Base-by-base conservation (phyloP, 331 rosid species). In the Cydonia oblonga region DNA sequence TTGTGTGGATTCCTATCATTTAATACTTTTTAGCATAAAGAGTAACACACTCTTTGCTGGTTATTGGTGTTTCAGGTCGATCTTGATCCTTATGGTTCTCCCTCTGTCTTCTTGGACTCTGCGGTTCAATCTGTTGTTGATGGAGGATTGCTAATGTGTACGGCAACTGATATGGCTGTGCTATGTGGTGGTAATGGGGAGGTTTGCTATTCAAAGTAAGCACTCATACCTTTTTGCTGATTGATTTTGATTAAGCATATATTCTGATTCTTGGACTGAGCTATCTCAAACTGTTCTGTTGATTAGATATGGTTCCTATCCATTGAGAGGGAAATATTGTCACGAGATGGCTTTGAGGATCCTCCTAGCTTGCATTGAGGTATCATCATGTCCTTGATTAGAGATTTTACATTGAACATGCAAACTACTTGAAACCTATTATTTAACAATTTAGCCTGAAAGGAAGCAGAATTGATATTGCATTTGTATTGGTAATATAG, bases 301-400 rank as follows among this genome's bases (percentile, higher is more conserved):
- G 63, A 24, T 58, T 76, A 93, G 98, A 78, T 93, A 93, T 72
- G 98, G 98, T 75, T 93, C 97, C 57, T 91, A 91, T 84, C 96
- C 98, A 40, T 69, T 88, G 79, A 91, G 90, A 82, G 98, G 97
- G 65, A 91, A 93, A 75, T 89, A 93, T 82, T 91, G 97, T 82
- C 98, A 93, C 1, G 97, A 93, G 89, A 93, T 93, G 98, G 98
- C 98, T 51, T 75, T 93, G 88, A 93, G 98, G 84, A 88, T 93
- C 33, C 92, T 93, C 76, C 86, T 93, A 15, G 93, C 98, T 68
- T 87, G 93, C 85, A 91, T 93, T 78, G 98, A 93, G 97, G 98
- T 93, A 86, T 74, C 3, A 16, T 32, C 66, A 68, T 65, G 44
- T 66, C 65, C 66, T 69, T 44, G 23, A 35, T 76, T 46, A 22